phyloP scores from a whole-genome alignment of 352 stramenopile genomes.

The Peronospora belbahrii region DNA sequence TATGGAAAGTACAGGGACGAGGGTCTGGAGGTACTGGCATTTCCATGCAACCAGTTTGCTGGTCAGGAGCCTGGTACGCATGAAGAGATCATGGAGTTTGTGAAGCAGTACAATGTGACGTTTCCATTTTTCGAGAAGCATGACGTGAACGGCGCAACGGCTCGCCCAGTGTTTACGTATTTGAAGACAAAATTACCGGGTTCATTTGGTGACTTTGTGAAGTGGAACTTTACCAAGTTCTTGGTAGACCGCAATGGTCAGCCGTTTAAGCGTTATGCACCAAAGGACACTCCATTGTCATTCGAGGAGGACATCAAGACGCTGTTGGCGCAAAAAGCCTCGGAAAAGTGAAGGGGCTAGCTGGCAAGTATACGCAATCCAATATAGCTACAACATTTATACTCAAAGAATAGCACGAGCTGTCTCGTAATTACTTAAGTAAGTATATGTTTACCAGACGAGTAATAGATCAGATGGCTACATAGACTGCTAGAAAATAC shows the following conservation, averaged over 20 bases:
- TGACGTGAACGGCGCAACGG: constrained; percentile 79
- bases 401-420: too few species aligned
- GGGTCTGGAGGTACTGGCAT: constrained; percentile 65
- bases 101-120: constrained; percentile 43
- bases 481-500: too few species aligned
- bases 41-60: constrained; percentile 88
- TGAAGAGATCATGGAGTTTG: constrained; percentile 71
- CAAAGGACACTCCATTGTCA: constrained; percentile 54
- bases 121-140: constrained; percentile 68
- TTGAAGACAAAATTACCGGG: constrained; percentile 69
- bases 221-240: constrained; percentile 91
- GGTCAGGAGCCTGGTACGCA: constrained; percentile 44
- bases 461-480: too few species aligned
- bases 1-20: constrained; percentile 59
- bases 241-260: constrained; percentile 84
- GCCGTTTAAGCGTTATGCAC: constrained; percentile 66
- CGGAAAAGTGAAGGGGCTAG: constrained; percentile 1
- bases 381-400: too few species aligned
- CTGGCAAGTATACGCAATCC: too few species aligned
- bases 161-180: constrained; percentile 78
- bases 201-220: constrained; percentile 67
- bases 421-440: too few species aligned
- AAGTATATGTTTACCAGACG: too few species aligned
- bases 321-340: constrained; percentile 34
- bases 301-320: constrained; percentile 77